Evolutionary conservation across 768 basidiomycete species (phyloP).

Genomic region (Pulveroboletus ravenelii): DNA sequence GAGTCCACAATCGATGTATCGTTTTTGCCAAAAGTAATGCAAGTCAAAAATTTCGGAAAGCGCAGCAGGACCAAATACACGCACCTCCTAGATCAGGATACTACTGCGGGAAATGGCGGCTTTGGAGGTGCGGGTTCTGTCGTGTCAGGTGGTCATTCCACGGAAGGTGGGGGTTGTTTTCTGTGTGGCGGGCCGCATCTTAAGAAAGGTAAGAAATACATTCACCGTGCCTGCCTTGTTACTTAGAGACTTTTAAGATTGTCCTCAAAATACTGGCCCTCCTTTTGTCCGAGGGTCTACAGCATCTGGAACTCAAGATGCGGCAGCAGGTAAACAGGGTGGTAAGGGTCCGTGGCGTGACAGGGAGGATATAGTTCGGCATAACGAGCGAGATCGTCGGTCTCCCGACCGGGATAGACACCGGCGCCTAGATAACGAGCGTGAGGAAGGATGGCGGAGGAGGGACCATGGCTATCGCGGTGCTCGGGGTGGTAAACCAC

Average conservation of each 20-base stretch:
- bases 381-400: conserved; percentile 21
- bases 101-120: conserved; percentile 57
- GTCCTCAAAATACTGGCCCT: conserved; percentile 48
- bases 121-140: conserved; percentile 58
- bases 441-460: conserved; percentile 16
- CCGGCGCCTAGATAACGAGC: conserved; percentile 21
- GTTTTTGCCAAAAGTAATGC: conserved; percentile 91
- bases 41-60: conserved; percentile 92
- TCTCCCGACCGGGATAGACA: conserved; percentile 22
- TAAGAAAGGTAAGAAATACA: conserved; percentile 62
- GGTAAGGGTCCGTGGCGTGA: conserved; percentile 36
- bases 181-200: conserved; percentile 91
- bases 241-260: conserved; percentile 34
- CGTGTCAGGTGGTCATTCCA: conserved; percentile 51
- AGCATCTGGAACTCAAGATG: conserved; percentile 34
- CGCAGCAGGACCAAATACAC: conserved; percentile 94
- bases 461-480: conserved; percentile 16
- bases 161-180: conserved; percentile 76
- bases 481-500: conserved; percentile 17
- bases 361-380: conserved; percentile 17
- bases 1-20: conserved; percentile 86
- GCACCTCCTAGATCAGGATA: conserved; percentile 93
- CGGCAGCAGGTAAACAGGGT: conserved; percentile 32
- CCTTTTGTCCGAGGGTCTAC: conserved; percentile 20
- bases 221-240: background rate